A percentile compares a stretch with the other conserved stretches of the same genome.
phyloP scores from a whole-genome alignment of 306 rosid genomes.

The Rosa persica region DNA sequence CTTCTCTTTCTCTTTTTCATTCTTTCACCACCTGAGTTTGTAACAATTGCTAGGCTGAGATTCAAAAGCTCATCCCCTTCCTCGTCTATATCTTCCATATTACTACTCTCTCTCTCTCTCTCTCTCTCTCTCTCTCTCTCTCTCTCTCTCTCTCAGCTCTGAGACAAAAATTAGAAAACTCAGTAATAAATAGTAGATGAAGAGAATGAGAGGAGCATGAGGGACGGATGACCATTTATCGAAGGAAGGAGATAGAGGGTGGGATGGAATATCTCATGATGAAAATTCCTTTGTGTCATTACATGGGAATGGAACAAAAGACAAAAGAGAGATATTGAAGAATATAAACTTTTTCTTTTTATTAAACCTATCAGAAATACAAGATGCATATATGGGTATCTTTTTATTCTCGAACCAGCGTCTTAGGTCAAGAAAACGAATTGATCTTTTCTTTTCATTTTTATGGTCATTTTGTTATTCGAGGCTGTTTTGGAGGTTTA shows the following conservation, averaged over 20 bases:
- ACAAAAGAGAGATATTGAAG: conserved; percentile 28
- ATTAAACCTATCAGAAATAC: conserved; percentile 30
- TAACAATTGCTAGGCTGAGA: conserved; percentile 67
- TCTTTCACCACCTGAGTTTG: conserved; percentile 38
- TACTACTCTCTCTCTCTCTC: background rate
- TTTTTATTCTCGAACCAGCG: conserved; percentile 56
- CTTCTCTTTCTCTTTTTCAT: conserved; percentile 47
- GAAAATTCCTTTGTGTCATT: conserved; percentile 46
- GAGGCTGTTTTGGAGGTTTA: conserved; percentile 34
- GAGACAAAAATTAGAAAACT: background rate
- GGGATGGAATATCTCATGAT: conserved; percentile 24
- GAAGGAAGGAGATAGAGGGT: background rate
- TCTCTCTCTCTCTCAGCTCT: background rate
- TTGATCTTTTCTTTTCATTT: conserved; percentile 26
- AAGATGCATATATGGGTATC: conserved; percentile 41
- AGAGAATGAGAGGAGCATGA: conserved; percentile 19
- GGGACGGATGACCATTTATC: conserved; percentile 34
- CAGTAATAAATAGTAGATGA: background rate
- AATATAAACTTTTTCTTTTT: background rate
- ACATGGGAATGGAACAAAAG: conserved; percentile 39
- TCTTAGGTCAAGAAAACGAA: conserved; percentile 42
- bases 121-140: background rate
- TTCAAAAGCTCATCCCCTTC: conserved; percentile 66
- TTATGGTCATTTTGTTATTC: conserved; percentile 11
- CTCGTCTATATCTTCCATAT: conserved; percentile 62